Evolutionary conservation across 2,329 filamentous ascomycete species (phyloP), one percentile per base, ranked within the genome.

Genomic region (Aspergillus fischeri): DNA sequence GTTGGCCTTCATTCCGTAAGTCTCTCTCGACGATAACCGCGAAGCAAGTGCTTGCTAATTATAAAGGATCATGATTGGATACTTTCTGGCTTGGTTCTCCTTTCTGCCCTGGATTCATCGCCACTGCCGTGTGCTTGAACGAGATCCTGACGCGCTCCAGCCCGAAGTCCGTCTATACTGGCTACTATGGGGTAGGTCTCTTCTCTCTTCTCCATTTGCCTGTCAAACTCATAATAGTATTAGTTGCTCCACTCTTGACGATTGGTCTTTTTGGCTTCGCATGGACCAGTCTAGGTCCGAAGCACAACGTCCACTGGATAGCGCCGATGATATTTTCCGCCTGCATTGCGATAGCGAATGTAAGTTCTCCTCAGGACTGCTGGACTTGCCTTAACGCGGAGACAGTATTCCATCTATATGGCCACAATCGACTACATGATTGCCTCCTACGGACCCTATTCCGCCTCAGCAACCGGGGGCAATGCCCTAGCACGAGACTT

Each of bases 351-450:
- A 86, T 91, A 52, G 88, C 88, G 55, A 91, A 91, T 66, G 44
- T 47, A 47, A 47, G 44, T n/a, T 3, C 44, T 14, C 5, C 1
- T 47, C 21, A 47, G 20, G 3, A 4, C 3, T 7, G 24, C 21
- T 24, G 4, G 17, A 14, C 24, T 14, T 6, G 14, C 17, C 44
- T 47, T 47, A 47, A 47, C 21, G 21, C 44, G n/a, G 20, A 24
- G 21, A 14, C 32, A 45, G 44, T 89, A 88, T 57, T 77, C 83
- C 35, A 89, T 90, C 57, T 90, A 90, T 75, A 89, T 89, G 84
- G 86, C 87, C 1, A 89, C 87, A 1, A 88, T 90, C 61, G 86
- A 91, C 71, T 91, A 91, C 75, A 90, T 90, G 83, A 83, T 90
- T 38, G 86, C 85, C 57, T 86, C 87, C 0, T 90, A 91, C 65